Evolutionary conservation across 164 flowering plant genomes (phyloP), one percentile per base, ranked within the genome.

Genomic region (Buxus sempervirens): DNA sequence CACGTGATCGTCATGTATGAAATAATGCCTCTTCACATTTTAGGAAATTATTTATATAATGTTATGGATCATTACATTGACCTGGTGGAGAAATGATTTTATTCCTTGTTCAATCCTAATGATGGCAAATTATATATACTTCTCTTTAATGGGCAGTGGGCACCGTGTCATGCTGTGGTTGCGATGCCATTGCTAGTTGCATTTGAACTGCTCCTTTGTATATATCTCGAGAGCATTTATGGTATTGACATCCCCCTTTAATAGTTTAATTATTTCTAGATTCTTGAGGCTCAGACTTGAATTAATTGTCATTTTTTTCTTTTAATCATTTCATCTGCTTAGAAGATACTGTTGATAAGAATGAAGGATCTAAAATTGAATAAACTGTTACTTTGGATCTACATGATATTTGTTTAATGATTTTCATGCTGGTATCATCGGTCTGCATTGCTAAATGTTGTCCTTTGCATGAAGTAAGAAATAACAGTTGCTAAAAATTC

Each of bases 161-260:
- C 98, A 62, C 98, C 98, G 8, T 93, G 97, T 73, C 97, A 93
- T 84, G 88, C 97, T 16, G 74, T 93, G 66, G 92, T 88, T 61
- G 93, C 96, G 0, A 85, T 82, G 57, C 96, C 97, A 13, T 76
- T 93, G 85, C 86, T 90, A 69, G 75, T 93, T 71, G 84, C 96
- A 70, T 93, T 93, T 76, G 98, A 93, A 73, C 80, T 93, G 61
- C 96, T 93, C 41, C 96, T 91, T 74, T 90, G 96, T 78, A 81
- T 89, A 78, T 85, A 89, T 79, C 90, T 93, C 25, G 97, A 90
- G 79, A 87, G 96, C 80, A 18, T 79, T 60, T 69, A 83, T 70
- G 94, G 98, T 93, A 91, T 36, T 60, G 20, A 54, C 53, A 53
- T 74, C 12, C 45, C 15, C 15, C 49, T 41, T 49, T 58, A 27